Evolutionary conservation across 2,329 filamentous ascomycete species (phyloP).

Genomic region (Remersonia thermophila): DNA sequence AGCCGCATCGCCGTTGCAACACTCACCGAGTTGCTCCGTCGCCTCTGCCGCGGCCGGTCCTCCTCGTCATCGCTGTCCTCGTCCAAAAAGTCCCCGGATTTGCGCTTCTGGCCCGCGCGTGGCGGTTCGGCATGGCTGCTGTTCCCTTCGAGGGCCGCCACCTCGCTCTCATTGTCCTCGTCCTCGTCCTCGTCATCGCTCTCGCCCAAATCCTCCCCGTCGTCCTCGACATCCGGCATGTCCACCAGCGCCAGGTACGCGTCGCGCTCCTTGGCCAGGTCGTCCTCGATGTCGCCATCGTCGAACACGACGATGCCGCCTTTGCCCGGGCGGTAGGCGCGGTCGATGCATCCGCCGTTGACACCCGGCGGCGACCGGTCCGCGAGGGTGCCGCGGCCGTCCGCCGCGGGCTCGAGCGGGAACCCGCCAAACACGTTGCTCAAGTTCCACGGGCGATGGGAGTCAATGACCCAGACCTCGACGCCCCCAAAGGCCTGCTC

Average conservation of each 20-base stretch:
- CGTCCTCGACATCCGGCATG: constrained; percentile 82
- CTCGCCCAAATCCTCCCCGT: constrained; percentile 49
- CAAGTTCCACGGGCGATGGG: constrained; percentile 87
- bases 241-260: constrained; percentile 77
- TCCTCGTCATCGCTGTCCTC: constrained; percentile 59
- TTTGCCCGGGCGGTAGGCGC: constrained; percentile 61
- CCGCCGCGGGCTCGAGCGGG: constrained; percentile 39
- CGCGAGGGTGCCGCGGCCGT: constrained; percentile 33
- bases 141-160: constrained; percentile 26
- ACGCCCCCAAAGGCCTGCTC: constrained; percentile 66
- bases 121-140: constrained; percentile 16
- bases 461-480: constrained; percentile 89
- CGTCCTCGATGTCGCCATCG: constrained; percentile 87
- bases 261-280: constrained; percentile 58
- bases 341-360: constrained; percentile 57
- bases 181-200: constrained; percentile 48
- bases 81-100: constrained; percentile 61
- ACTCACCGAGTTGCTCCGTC: constrained; percentile 77
- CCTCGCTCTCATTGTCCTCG: constrained; percentile 29
- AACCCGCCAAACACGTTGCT: constrained; percentile 81
- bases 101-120: constrained; percentile 56
- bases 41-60: constrained; percentile 63
- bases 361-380: constrained; percentile 52
- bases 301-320: constrained; percentile 92
- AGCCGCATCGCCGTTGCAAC: too few relatives aligned